Evolutionary conservation across 331 rosid species (phyloP).

Genomic region (Rosa hybrid): DNA sequence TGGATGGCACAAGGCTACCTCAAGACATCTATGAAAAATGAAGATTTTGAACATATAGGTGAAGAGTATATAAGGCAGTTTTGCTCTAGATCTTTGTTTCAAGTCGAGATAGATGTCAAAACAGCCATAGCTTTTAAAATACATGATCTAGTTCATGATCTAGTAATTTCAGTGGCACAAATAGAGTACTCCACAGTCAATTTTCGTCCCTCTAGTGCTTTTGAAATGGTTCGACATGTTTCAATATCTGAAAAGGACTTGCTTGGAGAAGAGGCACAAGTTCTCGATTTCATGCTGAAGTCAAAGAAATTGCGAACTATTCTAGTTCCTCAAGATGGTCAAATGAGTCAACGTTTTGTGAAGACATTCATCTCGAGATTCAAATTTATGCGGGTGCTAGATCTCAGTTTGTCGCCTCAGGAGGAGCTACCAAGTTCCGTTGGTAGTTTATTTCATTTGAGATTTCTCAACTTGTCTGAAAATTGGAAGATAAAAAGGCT

Average conservation of each 20-base stretch:
- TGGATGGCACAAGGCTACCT: slow-evolving; percentile 34
- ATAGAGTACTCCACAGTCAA: not conserved
- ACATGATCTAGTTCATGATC: not conserved
- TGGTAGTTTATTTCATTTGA: not conserved
- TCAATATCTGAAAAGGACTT: no score
- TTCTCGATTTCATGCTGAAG: no score
- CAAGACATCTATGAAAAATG: not conserved
- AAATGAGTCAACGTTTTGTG: no score
- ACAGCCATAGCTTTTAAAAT: not conserved
- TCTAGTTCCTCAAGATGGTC: no score
- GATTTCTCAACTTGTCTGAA: not conserved
- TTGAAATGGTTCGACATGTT: no score
- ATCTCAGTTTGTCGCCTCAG: not conserved
- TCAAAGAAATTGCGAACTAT: no score
- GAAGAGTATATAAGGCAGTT: slow-evolving; percentile 6
- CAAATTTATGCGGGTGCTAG: not conserved
- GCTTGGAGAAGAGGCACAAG: no score
- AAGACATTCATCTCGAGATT: no score
- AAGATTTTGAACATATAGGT: not conserved
- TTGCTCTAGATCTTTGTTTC: no score
- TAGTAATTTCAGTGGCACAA: not conserved
- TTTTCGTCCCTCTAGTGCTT: no score
- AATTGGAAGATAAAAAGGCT: not conserved
- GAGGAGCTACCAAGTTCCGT: not conserved
- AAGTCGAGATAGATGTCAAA: not conserved